These are phyloP conservation scores for Pyrenochaeta sp. DNA, from an alignment of 2,329 filamentous ascomycete species.

Conservation along the genomic window DNA sequence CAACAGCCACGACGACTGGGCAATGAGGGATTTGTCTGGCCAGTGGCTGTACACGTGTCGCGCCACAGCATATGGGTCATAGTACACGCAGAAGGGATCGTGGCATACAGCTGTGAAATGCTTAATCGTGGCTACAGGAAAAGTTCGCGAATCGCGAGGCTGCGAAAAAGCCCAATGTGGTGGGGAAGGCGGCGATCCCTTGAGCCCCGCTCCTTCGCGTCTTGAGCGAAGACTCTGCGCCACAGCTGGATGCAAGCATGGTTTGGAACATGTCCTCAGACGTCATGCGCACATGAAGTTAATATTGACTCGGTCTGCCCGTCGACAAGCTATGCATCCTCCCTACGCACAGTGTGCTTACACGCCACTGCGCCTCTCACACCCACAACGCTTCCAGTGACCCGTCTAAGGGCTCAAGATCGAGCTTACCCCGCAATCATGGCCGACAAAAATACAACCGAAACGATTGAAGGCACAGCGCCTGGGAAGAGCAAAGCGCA, in stretches of 20 bases:
- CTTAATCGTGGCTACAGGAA: conserved; percentile 17
- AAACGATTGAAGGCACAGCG: conserved; percentile 27
- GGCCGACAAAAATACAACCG: conserved; percentile 22
- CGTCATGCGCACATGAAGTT: conserved; percentile 39
- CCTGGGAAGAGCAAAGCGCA: conserved; percentile 38
- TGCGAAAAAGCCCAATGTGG: conserved; percentile 18
- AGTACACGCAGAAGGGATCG: conserved; percentile 7
- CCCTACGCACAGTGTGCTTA: neutral
- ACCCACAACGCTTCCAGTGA: neutral
- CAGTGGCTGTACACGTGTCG: conserved; percentile 10
- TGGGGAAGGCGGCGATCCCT: conserved; percentile 17
- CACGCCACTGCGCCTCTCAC: neutral
- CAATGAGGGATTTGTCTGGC: conserved; percentile 3
- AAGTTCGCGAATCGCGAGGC: conserved; percentile 22
- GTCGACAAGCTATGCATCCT: neutral
- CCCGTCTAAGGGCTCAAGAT: neutral
- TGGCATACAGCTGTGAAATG: conserved; percentile 14
- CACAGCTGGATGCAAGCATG: conserved; percentile 30
- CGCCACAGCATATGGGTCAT: conserved; percentile 17
- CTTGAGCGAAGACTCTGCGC: conserved; percentile 33
- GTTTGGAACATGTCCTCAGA: conserved; percentile 28
- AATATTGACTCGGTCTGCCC: conserved; percentile 17
- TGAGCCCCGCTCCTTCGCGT: conserved; percentile 35
- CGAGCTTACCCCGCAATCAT: conserved; percentile 35
- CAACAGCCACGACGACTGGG: neutral